A percentile compares a stretch with the other conserved stretches of the same genome.
Conservation (phyloP, 139 green algal species). For the Picochlorum sp. region DNA sequence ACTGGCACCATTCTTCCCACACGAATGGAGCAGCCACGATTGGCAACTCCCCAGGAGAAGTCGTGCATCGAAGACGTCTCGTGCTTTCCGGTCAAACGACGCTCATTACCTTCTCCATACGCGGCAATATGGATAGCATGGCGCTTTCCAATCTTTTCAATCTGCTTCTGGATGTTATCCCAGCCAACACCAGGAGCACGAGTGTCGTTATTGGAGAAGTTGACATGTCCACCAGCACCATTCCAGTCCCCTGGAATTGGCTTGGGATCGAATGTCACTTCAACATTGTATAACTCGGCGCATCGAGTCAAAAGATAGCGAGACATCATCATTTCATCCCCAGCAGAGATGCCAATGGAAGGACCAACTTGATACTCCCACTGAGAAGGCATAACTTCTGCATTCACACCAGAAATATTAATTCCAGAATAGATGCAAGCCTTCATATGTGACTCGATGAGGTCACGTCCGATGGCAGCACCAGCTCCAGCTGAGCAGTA, state of each 20-base stretch:
- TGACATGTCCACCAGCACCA: slow-evolving; percentile 88
- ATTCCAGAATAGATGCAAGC: slow-evolving; percentile 85
- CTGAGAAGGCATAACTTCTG: slow-evolving; percentile 95
- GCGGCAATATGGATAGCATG: slow-evolving; percentile 67
- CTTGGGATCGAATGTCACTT: slow-evolving; percentile 93
- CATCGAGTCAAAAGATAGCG: slow-evolving; percentile 85
- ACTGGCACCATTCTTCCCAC: slow-evolving; percentile 75
- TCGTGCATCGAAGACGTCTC: slow-evolving; percentile 89
- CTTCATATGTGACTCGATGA: slow-evolving; percentile 95
- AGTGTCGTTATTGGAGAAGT: slow-evolving; percentile 93
- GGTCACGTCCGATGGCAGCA: slow-evolving; percentile 80
- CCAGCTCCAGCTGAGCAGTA: slow-evolving; percentile 90
- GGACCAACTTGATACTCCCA: slow-evolving; percentile 98
- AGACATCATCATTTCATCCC: slow-evolving; percentile 94
- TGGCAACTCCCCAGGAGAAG: slow-evolving; percentile 95
- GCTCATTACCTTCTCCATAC: slow-evolving; percentile 94
- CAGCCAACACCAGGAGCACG: slow-evolving; percentile 47
- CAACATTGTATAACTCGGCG: slow-evolving; percentile 79
- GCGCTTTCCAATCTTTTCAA: slow-evolving; percentile 78
- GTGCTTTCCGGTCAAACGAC: slow-evolving; percentile 88
- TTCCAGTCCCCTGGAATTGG: slow-evolving; percentile 98
- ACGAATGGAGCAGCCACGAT: slow-evolving; percentile 90
- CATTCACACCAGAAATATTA: slow-evolving; percentile 90
- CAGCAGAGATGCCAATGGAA: slow-evolving; percentile 73
- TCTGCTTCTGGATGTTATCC: slow-evolving; percentile 81